A percentile compares a stretch with the other conserved stretches of the same genome.
Evolutionary conservation across 2,329 filamentous ascomycete species (phyloP).

Genomic region (Ascomycota sp.): DNA sequence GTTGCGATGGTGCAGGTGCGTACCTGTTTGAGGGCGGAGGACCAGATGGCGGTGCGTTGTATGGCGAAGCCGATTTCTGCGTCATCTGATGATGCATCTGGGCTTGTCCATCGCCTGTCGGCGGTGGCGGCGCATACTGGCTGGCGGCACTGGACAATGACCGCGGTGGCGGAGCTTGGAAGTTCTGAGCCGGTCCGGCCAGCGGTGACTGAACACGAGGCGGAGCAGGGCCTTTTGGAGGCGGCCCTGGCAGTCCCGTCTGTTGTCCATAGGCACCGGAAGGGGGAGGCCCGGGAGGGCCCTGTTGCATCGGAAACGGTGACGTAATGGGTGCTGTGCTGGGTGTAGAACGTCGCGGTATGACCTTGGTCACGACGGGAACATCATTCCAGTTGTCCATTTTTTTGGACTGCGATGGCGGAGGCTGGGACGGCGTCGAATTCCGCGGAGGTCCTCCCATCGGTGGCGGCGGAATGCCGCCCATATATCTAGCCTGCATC

Average conservation of each 20-base stretch:
- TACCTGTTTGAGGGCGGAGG: constrained; percentile 58
- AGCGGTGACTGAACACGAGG: constrained; percentile 56
- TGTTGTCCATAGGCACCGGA: constrained; percentile 38
- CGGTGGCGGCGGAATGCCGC: constrained; percentile 14
- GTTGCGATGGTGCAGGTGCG: constrained; percentile 42
- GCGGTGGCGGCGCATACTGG: constrained; percentile 24
- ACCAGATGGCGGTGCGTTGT: constrained; percentile 56
- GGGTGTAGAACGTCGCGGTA: constrained; percentile 58
- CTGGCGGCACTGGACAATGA: constrained; percentile 45
- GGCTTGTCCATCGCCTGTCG: constrained; percentile 39
- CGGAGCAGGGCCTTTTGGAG: constrained; percentile 58
- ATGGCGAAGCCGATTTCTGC: constrained; percentile 63
- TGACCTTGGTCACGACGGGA: constrained; percentile 59
- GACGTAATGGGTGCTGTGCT: constrained; percentile 47
- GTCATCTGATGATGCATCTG: constrained; percentile 33
- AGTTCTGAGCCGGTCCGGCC: constrained; percentile 23
- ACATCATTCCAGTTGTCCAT: constrained; percentile 88
- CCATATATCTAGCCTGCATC: constrained; percentile 16
- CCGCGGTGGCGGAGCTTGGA: constrained; percentile 35
- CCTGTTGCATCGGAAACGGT: constrained; percentile 51
- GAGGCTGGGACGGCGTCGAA: constrained; percentile 44
- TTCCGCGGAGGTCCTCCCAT: constrained; percentile 28
- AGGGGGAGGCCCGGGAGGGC: constrained; percentile 33
- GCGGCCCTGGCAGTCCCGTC: constrained; percentile 57
- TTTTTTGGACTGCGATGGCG: constrained; percentile 50